phyloP scores from a whole-genome alignment of 441 rosid species.

The Breynia disticha region DNA sequence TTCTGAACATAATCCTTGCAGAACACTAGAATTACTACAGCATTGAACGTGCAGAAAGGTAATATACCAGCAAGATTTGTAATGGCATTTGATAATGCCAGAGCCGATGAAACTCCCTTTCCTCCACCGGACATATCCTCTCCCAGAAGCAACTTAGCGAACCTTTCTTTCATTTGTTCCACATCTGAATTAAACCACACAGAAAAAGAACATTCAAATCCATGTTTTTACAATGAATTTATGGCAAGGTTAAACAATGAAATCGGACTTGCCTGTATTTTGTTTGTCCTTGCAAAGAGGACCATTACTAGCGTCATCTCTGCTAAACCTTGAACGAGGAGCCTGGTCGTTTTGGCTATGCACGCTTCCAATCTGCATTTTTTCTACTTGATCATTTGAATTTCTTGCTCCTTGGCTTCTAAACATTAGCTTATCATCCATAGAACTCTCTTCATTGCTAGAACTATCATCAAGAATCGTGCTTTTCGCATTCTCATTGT shows the following conservation, averaged over 20 bases:
- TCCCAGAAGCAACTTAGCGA: constrained; percentile 76
- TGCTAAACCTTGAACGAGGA: constrained; percentile 25
- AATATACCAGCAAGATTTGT: constrained; percentile 79
- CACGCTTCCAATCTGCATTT: constrained; percentile 17
- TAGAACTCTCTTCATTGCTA: constrained; percentile 20
- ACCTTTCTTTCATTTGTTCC: constrained; percentile 82
- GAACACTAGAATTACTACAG: neutral
- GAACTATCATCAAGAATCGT: constrained; percentile 24
- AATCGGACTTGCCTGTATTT: constrained; percentile 27
- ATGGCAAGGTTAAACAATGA: neutral
- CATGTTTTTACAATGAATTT: neutral
- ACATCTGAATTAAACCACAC: constrained; percentile 37
- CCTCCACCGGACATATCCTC: constrained; percentile 99
- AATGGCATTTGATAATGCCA: constrained; percentile 88
- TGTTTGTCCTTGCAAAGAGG: constrained; percentile 30
- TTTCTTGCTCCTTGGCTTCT: constrained; percentile 18
- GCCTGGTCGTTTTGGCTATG: constrained; percentile 15
- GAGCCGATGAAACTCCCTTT: constrained; percentile 91
- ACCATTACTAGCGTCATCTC: constrained; percentile 23
- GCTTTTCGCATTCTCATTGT: constrained; percentile 30
- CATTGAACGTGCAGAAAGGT: neutral
- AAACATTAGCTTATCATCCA: constrained; percentile 12
- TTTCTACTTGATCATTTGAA: constrained; percentile 12
- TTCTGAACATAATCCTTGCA: neutral
- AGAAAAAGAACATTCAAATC: neutral